Evolutionary conservation across 306 rosid species (phyloP).

Genomic region (Cicer yamashitae): DNA sequence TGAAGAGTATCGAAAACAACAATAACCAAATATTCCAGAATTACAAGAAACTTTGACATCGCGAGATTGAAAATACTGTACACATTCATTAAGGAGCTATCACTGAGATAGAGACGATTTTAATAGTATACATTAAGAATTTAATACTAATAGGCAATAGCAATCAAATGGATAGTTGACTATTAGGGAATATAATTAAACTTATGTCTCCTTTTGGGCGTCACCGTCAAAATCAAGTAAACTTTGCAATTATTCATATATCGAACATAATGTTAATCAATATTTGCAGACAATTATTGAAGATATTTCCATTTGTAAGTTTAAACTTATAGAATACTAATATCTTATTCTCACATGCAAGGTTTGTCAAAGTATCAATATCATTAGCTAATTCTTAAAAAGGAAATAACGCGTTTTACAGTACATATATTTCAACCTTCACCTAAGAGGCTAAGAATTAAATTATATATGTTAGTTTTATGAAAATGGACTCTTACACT

Average conservation of each 20-base stretch:
- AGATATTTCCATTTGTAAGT: conserved; percentile 4
- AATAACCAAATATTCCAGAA: no score
- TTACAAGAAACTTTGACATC: no score
- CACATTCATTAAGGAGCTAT: no score
- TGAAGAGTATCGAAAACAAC: no score
- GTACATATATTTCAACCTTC: background rate
- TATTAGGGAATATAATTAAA: conserved; percentile 32
- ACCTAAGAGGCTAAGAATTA: no score
- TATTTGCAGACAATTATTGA: conserved; percentile 24
- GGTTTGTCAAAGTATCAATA: background rate
- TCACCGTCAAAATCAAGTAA: conserved; percentile 46
- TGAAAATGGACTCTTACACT: no score
- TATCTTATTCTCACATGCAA: conserved; percentile 21
- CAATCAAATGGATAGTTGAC: conserved; percentile 49
- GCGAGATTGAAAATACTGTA: no score
- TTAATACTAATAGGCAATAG: background rate
- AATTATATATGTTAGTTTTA: no score
- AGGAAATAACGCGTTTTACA: conserved; percentile 1
- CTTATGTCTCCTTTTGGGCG: conserved; percentile 40
- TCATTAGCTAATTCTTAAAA: background rate
- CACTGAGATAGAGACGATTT: no score
- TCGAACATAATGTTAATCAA: conserved; percentile 26
- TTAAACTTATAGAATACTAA: background rate
- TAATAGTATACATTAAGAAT: no score
- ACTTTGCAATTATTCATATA: conserved; percentile 25